phyloP scores from a whole-genome alignment of 805 yeast genomes.

The Lachancea waltii region DNA sequence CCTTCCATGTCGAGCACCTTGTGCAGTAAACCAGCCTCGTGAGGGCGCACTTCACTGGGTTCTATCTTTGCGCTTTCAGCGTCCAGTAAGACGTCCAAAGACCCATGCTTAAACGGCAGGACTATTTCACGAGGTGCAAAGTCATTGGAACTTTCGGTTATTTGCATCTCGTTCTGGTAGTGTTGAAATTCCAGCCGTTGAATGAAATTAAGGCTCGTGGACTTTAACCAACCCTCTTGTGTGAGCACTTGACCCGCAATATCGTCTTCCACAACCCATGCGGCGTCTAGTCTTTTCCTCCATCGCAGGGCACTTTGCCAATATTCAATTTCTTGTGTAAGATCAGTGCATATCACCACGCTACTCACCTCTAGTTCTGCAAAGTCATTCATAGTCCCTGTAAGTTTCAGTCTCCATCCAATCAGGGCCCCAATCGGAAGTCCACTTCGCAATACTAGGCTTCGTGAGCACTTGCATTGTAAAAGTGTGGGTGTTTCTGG shows the following conservation, averaged over 20 bases:
- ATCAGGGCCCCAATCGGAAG: conserved; percentile 17
- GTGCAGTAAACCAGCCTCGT: no score
- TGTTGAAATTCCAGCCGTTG: conserved; percentile 19
- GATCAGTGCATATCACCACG: conserved; percentile 19
- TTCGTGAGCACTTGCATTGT: conserved; percentile 24
- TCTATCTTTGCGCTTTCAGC: neutral
- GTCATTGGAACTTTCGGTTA: conserved; percentile 3
- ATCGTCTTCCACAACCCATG: conserved; percentile 32
- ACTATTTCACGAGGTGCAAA: neutral
- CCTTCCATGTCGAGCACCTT: no score
- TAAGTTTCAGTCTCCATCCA: conserved; percentile 24
- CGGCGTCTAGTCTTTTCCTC: conserved; percentile 23
- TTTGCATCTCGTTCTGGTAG: conserved; percentile 16
- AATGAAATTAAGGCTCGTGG: conserved; percentile 12
- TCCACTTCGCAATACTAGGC: conserved; percentile 19
- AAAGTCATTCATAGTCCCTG: conserved; percentile 21
- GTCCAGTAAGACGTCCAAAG: neutral
- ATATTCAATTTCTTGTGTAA: conserved; percentile 32
- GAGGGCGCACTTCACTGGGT: neutral
- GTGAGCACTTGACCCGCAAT: conserved; percentile 11
- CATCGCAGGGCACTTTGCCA: conserved; percentile 31
- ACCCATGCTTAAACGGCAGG: conserved; percentile 1
- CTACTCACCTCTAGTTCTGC: conserved; percentile 31
- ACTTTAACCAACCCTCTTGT: neutral
- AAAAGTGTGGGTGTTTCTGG: conserved; percentile 11